Evolutionary conservation across 768 basidiomycete species (phyloP).

Genomic region (Pisolithus microcarpus): DNA sequence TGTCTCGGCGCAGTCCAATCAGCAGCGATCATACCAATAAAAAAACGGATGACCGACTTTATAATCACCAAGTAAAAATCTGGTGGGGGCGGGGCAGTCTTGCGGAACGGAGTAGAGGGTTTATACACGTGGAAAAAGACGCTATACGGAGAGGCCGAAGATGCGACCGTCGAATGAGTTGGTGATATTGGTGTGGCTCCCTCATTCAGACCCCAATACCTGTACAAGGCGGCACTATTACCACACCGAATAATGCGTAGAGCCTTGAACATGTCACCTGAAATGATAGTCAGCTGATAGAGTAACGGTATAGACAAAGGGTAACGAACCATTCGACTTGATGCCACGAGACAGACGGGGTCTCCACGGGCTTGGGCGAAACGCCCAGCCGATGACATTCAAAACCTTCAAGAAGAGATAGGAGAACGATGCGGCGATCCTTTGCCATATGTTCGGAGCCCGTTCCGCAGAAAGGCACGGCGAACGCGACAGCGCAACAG

Average conservation of each 20-base stretch:
- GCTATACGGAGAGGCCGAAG: constrained; percentile 51
- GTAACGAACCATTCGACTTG: constrained; percentile 45
- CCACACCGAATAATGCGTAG: constrained; percentile 71
- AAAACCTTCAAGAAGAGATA: constrained; percentile 1
- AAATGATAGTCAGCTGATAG: constrained; percentile 4
- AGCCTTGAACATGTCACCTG: constrained; percentile 62
- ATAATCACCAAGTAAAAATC: constrained; percentile 85
- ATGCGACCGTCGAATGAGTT: no score
- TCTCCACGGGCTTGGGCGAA: constrained; percentile 46
- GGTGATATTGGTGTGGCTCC: constrained; percentile 1
- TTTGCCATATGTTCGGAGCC: neutral
- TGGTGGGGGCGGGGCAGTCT: constrained; percentile 66
- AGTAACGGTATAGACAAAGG: neutral
- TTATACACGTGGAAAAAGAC: constrained; percentile 91
- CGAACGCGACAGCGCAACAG: constrained; percentile 34
- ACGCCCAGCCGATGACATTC: constrained; percentile 2
- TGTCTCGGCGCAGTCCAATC: constrained; percentile 22
- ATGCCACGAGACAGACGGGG: constrained; percentile 48
- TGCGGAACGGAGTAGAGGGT: constrained; percentile 78
- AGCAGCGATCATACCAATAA: neutral
- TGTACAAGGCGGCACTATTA: constrained; percentile 41
- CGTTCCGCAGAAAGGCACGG: constrained; percentile 5
- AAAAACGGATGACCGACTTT: constrained; percentile 46
- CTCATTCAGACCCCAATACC: no score
- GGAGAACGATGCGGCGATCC: constrained; percentile 10